Evolutionary conservation across 164 flowering plant species (phyloP).

Genomic region (Euptelea pleiosperma): DNA sequence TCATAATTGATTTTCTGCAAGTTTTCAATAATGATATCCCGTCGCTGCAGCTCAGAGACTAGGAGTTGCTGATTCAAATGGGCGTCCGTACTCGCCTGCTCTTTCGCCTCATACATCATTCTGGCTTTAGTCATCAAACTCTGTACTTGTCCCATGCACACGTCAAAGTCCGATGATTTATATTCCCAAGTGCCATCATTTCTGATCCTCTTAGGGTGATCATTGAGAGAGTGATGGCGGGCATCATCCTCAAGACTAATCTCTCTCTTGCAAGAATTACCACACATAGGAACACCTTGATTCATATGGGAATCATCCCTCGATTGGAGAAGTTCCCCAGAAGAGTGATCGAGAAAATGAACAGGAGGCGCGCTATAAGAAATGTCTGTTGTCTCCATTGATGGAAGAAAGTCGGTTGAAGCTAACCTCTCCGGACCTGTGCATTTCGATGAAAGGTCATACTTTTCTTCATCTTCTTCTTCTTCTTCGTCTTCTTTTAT

Average conservation of each 20-base stretch:
- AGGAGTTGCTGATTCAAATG: slow-evolving; percentile 38
- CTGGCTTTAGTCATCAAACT: slow-evolving; percentile 41
- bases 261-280: slow-evolving; percentile 48
- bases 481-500: slow-evolving; percentile 21
- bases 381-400: slow-evolving; percentile 35
- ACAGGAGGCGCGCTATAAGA: slow-evolving; percentile 32
- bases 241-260: slow-evolving; percentile 42
- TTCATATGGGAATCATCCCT: slow-evolving; percentile 31
- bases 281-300: slow-evolving; percentile 34
- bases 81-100: slow-evolving; percentile 30
- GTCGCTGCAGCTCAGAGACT: slow-evolving; percentile 47
- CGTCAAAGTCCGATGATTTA: slow-evolving; percentile 33
- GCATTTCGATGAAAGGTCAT: slow-evolving; percentile 25
- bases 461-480: slow-evolving; percentile 30
- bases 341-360: slow-evolving; percentile 37
- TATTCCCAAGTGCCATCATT: slow-evolving; percentile 47
- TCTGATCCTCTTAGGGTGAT: slow-evolving; percentile 54
- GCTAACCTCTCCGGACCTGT: slow-evolving; percentile 32
- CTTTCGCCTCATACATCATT: slow-evolving; percentile 47
- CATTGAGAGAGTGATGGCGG: slow-evolving; percentile 27
- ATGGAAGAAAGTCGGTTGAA: slow-evolving; percentile 45
- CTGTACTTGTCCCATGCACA: slow-evolving; percentile 45
- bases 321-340: slow-evolving; percentile 37
- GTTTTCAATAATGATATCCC: slow-evolving; percentile 35
- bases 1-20: slow-evolving; percentile 41